phyloP scores from a whole-genome alignment of 2,329 filamentous ascomycete genomes.

The Cordyceps pruinosa region DNA sequence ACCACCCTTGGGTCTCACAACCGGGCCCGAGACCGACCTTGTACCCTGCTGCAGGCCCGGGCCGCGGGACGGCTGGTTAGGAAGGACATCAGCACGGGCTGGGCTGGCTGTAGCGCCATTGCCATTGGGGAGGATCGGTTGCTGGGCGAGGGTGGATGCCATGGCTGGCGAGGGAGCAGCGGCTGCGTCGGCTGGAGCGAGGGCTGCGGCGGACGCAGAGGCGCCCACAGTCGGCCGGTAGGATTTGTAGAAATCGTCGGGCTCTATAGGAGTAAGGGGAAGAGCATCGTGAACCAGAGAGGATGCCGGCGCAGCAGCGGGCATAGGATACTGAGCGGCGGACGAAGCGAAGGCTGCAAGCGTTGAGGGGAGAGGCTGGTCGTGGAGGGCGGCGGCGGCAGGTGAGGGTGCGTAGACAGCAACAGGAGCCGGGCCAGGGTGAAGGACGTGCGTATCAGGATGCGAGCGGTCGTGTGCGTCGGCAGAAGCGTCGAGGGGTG shows the following conservation, averaged over 20 bases:
- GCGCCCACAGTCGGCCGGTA: constrained; percentile 30
- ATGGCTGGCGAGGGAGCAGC: constrained; percentile 17
- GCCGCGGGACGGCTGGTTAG: constrained; percentile 32
- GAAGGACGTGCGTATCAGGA: constrained; percentile 2
- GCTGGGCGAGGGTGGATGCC: constrained; percentile 35
- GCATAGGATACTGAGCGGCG: constrained; percentile 14
- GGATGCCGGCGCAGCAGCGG: constrained; percentile 11
- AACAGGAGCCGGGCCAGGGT: background rate
- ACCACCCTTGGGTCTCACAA: constrained; percentile 39
- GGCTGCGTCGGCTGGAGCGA: constrained; percentile 19
- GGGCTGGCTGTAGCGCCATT: constrained; percentile 44
- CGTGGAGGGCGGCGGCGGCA: constrained; percentile 14
- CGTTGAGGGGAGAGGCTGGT: constrained; percentile 8
- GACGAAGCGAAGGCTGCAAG: constrained; percentile 18
- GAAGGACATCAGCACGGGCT: constrained; percentile 35
- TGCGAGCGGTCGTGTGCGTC: constrained; percentile 3
- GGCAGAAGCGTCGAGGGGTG: background rate
- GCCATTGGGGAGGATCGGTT: constrained; percentile 42
- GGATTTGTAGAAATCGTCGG: constrained; percentile 50
- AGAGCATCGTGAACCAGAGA: constrained; percentile 29
- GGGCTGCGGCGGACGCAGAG: constrained; percentile 21
- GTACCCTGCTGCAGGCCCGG: constrained; percentile 32
- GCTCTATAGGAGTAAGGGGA: constrained; percentile 38
- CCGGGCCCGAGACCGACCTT: constrained; percentile 52
- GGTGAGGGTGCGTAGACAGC: constrained; percentile 23